Percentiles rank a stretch among this genome's conserved stretches.
Conservation (phyloP, 805 yeast genomes). For the Sporopachydermia quercuum region DNA sequence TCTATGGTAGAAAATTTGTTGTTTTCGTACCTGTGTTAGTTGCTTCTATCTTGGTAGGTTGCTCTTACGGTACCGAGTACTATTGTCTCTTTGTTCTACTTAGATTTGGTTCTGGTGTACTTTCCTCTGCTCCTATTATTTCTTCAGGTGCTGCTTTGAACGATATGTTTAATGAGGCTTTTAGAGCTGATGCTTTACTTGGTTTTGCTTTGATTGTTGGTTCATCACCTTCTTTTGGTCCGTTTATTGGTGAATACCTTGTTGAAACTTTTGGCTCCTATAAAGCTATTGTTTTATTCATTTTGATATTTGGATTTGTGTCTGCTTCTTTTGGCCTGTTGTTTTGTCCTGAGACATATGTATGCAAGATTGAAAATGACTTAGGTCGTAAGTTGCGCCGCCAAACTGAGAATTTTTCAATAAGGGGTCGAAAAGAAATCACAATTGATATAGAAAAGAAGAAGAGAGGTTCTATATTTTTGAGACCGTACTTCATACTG, state of each 20-base stretch:
- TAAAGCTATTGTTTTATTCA: conserved; percentile 4
- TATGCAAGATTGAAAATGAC: conserved; percentile 4
- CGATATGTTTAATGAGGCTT: conserved; percentile 7
- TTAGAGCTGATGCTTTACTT: conserved; percentile 6
- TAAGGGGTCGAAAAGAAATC: conserved; percentile 3
- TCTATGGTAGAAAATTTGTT: conserved; percentile 9
- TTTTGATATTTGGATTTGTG: conserved; percentile 4
- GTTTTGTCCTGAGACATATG: conserved; percentile 6
- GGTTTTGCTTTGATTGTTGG: conserved; percentile 9
- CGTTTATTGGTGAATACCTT: conserved; percentile 7
- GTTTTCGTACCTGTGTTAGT: conserved; percentile 16
- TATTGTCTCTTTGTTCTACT: conserved; percentile 5
- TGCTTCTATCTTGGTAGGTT: conserved; percentile 7
- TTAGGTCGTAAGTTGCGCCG: conserved; percentile 4
- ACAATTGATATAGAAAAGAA: background rate
- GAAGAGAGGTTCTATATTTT: conserved; percentile 2
- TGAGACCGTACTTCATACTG: conserved; percentile 8
- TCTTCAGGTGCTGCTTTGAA: conserved; percentile 8
- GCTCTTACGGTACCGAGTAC: conserved; percentile 2
- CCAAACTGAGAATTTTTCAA: conserved; percentile 2
- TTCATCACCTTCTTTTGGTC: conserved; percentile 9
- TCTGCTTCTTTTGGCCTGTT: conserved; percentile 3
- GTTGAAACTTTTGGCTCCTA: conserved; percentile 4
- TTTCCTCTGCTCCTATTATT: conserved; percentile 8
- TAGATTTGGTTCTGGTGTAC: conserved; percentile 7